phyloP scores from a whole-genome alignment of 106 monocot species.

The Dendrobium nobile region DNA sequence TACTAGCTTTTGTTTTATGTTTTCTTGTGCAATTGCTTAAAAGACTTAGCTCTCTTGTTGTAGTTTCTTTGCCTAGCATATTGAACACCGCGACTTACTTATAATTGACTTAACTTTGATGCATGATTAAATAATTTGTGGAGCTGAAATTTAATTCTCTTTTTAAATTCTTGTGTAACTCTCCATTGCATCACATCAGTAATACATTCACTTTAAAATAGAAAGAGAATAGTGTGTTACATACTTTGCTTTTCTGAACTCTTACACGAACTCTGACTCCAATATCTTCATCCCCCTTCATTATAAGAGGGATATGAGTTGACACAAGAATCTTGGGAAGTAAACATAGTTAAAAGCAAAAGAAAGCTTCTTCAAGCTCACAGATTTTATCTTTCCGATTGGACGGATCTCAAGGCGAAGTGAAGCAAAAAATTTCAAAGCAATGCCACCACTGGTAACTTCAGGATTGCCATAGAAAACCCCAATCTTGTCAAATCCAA shows the following conservation, averaged over 20 bases:
- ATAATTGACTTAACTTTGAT: no score
- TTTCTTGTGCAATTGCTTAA: no score
- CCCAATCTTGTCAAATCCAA: slow-evolving; percentile 57
- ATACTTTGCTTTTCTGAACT: slow-evolving; percentile 82
- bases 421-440: slow-evolving; percentile 96
- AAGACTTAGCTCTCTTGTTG: no score
- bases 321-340: neutral
- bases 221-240: neutral
- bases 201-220: neutral
- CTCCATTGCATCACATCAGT: no score
- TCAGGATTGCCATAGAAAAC: slow-evolving; percentile 99
- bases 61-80: no score
- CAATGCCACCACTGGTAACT: slow-evolving; percentile 98
- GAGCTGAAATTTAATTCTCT: no score
- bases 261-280: slow-evolving; percentile 66
- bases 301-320: neutral
- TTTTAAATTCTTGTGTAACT: no score
- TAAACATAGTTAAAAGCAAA: slow-evolving; percentile 3
- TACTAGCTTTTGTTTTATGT: no score
- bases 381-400: slow-evolving; percentile 96
- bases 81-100: no score
- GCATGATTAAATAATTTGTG: no score
- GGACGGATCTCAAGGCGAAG: slow-evolving; percentile 95
- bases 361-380: slow-evolving; percentile 16
- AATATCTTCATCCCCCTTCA: slow-evolving; percentile 84